Evolutionary conservation across 2,329 filamentous ascomycete genomes (phyloP).

Genomic region (Nemania abortiva): DNA sequence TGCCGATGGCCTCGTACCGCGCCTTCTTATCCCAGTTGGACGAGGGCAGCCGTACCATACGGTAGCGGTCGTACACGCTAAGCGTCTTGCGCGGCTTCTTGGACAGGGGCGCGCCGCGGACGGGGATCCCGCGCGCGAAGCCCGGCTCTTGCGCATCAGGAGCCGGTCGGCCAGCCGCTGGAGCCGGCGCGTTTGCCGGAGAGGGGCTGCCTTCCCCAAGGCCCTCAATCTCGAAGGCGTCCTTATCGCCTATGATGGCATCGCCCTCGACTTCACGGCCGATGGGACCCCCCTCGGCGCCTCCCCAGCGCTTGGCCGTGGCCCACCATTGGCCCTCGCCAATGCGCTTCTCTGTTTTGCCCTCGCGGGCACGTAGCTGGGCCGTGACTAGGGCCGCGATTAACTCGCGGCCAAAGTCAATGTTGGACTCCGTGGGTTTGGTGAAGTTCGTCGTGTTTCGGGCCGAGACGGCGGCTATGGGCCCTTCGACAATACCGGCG

Average conservation of each 20-base stretch:
- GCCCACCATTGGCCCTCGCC: conserved; percentile 74
- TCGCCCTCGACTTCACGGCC: conserved; percentile 69
- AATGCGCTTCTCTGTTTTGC: conserved; percentile 66
- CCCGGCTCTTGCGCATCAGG: conserved; percentile 8
- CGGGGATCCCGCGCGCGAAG: conserved; percentile 38
- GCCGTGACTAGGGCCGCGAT: conserved; percentile 71
- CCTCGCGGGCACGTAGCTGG: conserved; percentile 72
- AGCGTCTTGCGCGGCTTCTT: conserved; percentile 68
- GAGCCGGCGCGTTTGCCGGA: conserved; percentile 7
- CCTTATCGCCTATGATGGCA: conserved; percentile 59
- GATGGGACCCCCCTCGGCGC: conserved; percentile 71
- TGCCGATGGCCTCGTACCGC: conserved; percentile 69
- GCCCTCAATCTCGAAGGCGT: conserved; percentile 46
- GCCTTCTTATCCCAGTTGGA: conserved; percentile 72
- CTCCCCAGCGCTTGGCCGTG: conserved; percentile 71
- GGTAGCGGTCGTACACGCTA: conserved; percentile 72
- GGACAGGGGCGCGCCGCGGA: conserved; percentile 49
- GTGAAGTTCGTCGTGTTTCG: conserved; percentile 67
- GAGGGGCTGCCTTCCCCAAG: too few relatives aligned
- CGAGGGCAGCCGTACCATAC: conserved; percentile 69
- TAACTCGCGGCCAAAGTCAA: conserved; percentile 72
- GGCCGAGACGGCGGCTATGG: conserved; percentile 70
- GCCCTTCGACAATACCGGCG: conserved; percentile 70
- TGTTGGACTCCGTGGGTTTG: conserved; percentile 65
- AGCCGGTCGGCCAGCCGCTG: conserved; percentile 8